Conservation (phyloP, 805 yeast species). For the Nakazawaea ambrosiae region DNA sequence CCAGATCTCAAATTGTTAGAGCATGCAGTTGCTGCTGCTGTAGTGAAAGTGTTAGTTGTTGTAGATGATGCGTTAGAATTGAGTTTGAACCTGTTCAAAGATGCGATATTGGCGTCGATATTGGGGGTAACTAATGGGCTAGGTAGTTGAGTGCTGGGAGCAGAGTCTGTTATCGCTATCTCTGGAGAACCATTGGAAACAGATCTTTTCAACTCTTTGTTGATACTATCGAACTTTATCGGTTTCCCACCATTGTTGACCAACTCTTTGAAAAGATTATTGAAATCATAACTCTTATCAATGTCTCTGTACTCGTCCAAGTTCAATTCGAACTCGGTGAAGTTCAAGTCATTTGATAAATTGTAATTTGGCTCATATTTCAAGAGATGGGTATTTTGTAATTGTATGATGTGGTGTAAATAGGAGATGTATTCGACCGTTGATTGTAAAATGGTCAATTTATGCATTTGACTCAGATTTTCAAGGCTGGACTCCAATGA, state of each 20-base stretch:
- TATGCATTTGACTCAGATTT: constrained; percentile 42
- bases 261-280: constrained; percentile 24
- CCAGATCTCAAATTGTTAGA: background rate
- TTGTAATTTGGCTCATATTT: constrained; percentile 23
- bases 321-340: constrained; percentile 48
- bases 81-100: background rate
- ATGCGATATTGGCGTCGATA: background rate
- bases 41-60: no score
- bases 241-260: constrained; percentile 25
- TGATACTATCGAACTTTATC: constrained; percentile 11
- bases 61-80: background rate
- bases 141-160: constrained; percentile 13
- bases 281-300: constrained; percentile 48
- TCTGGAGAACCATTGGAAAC: background rate
- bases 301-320: constrained; percentile 55
- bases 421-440: constrained; percentile 75
- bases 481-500: background rate
- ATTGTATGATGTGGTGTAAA: constrained; percentile 50
- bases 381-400: constrained; percentile 39
- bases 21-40: no score
- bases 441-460: constrained; percentile 73
- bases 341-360: constrained; percentile 33
- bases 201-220: constrained; percentile 1
- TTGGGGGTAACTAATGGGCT: constrained; percentile 17
- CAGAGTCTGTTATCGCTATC: background rate